Evolutionary conservation across 2,329 filamentous ascomycete genomes (phyloP), one percentile per base, ranked within the genome.

Genomic region (Penicillium italicum): DNA sequence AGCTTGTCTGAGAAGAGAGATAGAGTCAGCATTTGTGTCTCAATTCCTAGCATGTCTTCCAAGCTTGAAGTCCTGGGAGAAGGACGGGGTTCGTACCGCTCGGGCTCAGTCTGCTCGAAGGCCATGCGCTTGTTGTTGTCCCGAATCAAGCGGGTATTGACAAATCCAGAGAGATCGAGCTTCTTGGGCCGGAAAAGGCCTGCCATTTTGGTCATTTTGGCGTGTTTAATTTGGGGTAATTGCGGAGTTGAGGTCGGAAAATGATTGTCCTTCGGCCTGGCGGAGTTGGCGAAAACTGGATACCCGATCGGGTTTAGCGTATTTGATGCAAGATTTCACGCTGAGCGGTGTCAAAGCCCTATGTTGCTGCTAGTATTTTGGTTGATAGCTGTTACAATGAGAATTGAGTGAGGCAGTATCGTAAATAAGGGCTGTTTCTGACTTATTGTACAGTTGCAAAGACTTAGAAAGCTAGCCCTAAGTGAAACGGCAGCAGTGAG

Each of bases 101-200:
- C 89, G 5, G 91, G 85, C 79, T 99, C 94, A 71, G 88, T 80
- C 72, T 91, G 82, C 71, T 88, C 89, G 69, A 92, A 97, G 56
- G 91, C 90, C 79, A 95, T 93, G 69, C 94, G 89, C 84, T 97
- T 99, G 53, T 91, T 92, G 79, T 97, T 91, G 76, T 99, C 94
- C 68, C 94, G 90, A 72, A 99, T 88, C 64, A 90, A 84, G 64
- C 88, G 87, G 73, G 88, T 85, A 71, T 97, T 97, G 77, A 95
- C 76, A 71, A 89, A 96, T 72, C 90, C 90, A 73, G 89, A 87
- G 65, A 97, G 79, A 67, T 97, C 91, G 66, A 97, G 86, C 80
- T 87, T 92, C 77, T 96, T 96, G 31, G 91, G 82, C 67, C 91
- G 83, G 77, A 96, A 97, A 79, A 92, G 89, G 45, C 90, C 87